These are phyloP conservation scores for Smallanthus sonchifolius DNA, from an alignment of 129 eudicot genomes.

Conservation along the genomic window DNA sequence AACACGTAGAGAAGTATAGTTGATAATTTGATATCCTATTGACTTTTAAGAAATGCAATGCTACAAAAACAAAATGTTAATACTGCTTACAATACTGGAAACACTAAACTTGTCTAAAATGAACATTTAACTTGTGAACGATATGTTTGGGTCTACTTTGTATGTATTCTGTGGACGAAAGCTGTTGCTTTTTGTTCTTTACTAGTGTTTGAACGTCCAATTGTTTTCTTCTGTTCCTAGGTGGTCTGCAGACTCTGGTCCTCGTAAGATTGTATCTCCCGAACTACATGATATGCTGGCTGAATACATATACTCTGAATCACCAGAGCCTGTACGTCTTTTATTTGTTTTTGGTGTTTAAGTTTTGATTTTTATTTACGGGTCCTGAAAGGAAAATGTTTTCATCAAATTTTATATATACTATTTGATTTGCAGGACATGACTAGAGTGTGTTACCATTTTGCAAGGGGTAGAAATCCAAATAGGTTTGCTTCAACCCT, in stretches of 20 bases:
- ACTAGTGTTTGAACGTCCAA: background rate
- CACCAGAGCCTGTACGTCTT: slow-evolving; percentile 78
- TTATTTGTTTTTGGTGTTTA: background rate
- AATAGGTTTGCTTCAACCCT: slow-evolving; percentile 81
- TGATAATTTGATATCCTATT: slow-evolving; percentile 6
- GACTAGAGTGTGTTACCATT: slow-evolving; percentile 80
- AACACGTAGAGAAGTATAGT: background rate
- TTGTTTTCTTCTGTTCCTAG: slow-evolving; percentile 30
- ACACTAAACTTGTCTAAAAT: background rate
- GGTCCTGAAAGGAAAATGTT: slow-evolving; percentile 9
- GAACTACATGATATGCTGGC: slow-evolving; percentile 95
- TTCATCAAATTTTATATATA: background rate
- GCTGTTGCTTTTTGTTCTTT: background rate
- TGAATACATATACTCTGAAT: slow-evolving; percentile 82
- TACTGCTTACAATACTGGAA: background rate
- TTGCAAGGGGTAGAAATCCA: slow-evolving; percentile 81
- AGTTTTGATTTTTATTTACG: background rate
- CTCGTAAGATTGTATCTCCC: slow-evolving; percentile 67
- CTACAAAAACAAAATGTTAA: background rate
- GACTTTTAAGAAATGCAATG: background rate
- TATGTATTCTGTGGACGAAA: background rate
- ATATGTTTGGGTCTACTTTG: background rate
- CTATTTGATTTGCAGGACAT: slow-evolving; percentile 58
- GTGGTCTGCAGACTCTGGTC: slow-evolving; percentile 89
- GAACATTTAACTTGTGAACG: slow-evolving; percentile 1